Base-by-base conservation (phyloP, 2,329 filamentous ascomycete species). In the Ceratocystis papillata region DNA sequence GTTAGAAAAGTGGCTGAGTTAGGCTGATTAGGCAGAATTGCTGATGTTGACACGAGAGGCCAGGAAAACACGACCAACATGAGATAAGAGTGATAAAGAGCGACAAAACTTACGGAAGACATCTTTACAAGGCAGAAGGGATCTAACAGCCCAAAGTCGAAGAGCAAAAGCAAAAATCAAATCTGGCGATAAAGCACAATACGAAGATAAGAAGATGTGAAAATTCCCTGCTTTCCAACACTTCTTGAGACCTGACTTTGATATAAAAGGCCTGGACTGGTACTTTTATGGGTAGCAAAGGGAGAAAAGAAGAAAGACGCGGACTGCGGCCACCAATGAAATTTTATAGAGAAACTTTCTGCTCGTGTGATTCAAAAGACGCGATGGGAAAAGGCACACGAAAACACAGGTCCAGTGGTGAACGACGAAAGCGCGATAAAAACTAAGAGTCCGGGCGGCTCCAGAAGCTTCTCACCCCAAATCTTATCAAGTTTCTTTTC, bases 401-500 rank as follows among this genome's bases (percentile, higher is more conserved):
- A n/a, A 30, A 30, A 37, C 25, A 15, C 17, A 37, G 10, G n/a
- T 22, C 25, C 6, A n/a, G 25, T 20, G n/a, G 25, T 45, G 15
- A 59, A n/a, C 46, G 46, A 60, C 33, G 28, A 60, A 17, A 22
- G 53, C 48, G 28, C 63, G 57, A 53, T 64, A 64, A 63, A 28
- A 44, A 60, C 37, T 20, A 20, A 41, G 45, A 60, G 46, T 7
- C 3, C 50, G 44, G 46, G 46, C 64, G 55, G 45, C 53, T 55
- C 60, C 62, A 67, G 65, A 67, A 67, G 62, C 62, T 67, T 67
- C 65, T 61, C 62, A 45, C 61, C 37, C 45, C 55, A 20, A 55
- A 63, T 48, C 65, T 62, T 62, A 62, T 62, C 57, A 22, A 30
- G 41, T 30, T 41, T 50, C 44, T 12, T 22, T 46, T 60, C 62